Evolutionary conservation across 1,284 basidiomycete species (phyloP).

Genomic region (Irpex sp.): DNA sequence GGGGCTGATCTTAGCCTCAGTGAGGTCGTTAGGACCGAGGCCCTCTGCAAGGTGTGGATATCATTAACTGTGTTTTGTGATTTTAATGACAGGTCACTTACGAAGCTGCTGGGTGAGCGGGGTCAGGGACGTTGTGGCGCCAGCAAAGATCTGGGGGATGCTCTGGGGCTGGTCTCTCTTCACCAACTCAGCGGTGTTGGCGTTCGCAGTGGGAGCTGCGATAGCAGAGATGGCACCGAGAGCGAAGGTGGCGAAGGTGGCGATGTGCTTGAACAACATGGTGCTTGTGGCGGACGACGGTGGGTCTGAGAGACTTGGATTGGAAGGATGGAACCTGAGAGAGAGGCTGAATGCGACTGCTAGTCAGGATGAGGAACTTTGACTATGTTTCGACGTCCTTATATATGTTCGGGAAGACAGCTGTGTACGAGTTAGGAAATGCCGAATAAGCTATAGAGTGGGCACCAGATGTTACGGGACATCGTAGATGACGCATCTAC

Average conservation of each 20-base stretch:
- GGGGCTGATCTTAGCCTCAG: conserved; percentile 24
- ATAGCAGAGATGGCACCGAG: conserved; percentile 25
- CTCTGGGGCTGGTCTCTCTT: conserved; percentile 16
- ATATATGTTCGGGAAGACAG: neutral
- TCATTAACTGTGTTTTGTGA: too few species aligned
- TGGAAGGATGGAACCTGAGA: neutral
- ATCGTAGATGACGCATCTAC: neutral
- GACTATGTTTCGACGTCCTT: neutral
- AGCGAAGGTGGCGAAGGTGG: conserved; percentile 34
- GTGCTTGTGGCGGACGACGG: neutral
- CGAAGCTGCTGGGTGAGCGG: conserved; percentile 29
- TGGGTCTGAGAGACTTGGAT: neutral
- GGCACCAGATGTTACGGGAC: neutral
- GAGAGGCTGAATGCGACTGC: neutral
- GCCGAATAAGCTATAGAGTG: neutral
- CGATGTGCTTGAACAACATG: conserved; percentile 31
- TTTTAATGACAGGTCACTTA: conserved; percentile 17
- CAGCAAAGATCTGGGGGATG: conserved; percentile 22
- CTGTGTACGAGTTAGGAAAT: neutral
- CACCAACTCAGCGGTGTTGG: conserved; percentile 6
- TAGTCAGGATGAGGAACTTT: conserved; percentile 1
- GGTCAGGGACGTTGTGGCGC: conserved; percentile 13
- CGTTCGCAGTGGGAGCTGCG: conserved; percentile 13
- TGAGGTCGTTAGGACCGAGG: conserved; percentile 22
- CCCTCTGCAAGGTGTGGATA: neutral